These are phyloP conservation scores for Trichoderma oligosporum DNA, from an alignment of 2,329 filamentous ascomycete genomes.

Conservation along the genomic window DNA sequence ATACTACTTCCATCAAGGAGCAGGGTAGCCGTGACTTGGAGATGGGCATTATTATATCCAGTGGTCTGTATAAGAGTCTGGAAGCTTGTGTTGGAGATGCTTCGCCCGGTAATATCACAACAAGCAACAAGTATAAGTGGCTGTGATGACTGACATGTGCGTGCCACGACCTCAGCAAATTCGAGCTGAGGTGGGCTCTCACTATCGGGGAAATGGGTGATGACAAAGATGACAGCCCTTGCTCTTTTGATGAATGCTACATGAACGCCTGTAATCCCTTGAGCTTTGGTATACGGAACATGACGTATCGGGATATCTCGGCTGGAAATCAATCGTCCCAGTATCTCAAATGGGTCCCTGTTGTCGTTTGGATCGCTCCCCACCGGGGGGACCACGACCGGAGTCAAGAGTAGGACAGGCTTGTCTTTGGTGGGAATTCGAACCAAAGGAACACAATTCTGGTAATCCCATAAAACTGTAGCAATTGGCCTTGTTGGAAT, in stretches of 20 bases:
- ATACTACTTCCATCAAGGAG: conserved; percentile 46
- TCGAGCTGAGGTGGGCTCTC: conserved; percentile 51
- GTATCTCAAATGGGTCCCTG: conserved; percentile 67
- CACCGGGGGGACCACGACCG: conserved; percentile 46
- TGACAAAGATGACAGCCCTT: conserved; percentile 57
- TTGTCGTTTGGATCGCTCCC: conserved; percentile 39
- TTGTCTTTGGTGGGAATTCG: conserved; percentile 47
- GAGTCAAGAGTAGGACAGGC: conserved; percentile 59
- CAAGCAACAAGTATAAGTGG: conserved; percentile 53
- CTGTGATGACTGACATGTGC: conserved; percentile 44
- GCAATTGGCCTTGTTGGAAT: conserved; percentile 15
- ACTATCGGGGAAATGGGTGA: conserved; percentile 46
- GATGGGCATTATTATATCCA: conserved; percentile 45
- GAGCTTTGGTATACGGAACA: conserved; percentile 63
- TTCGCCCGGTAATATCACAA: conserved; percentile 41
- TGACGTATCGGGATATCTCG: conserved; percentile 63
- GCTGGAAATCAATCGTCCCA: conserved; percentile 60
- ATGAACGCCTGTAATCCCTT: conserved; percentile 62
- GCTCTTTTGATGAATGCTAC: conserved; percentile 59
- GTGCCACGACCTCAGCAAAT: conserved; percentile 44
- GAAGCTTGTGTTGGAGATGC: conserved; percentile 41
- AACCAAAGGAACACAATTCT: conserved; percentile 46
- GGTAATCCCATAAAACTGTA: conserved; percentile 40
- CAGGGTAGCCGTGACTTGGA: conserved; percentile 49
- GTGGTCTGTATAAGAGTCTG: conserved; percentile 50